Conservation (phyloP, 202 grass and related monocot species). For the Zoysia matrella region DNA sequence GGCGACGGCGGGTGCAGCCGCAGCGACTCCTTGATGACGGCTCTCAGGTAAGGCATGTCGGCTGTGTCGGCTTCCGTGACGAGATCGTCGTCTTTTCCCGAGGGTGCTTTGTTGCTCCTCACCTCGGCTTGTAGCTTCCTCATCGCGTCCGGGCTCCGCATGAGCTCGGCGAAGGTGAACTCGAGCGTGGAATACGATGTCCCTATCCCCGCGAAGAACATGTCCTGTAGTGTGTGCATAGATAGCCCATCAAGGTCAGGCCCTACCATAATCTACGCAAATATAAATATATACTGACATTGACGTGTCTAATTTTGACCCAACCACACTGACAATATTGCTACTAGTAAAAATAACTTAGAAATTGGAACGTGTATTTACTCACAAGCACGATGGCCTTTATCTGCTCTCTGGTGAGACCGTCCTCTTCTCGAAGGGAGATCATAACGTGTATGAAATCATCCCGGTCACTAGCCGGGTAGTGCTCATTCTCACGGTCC, state of each 20-base stretch:
- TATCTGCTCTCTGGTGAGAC: neutral
- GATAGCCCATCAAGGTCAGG: neutral
- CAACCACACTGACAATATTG: neutral
- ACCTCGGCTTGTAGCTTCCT: neutral
- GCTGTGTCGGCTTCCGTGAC: neutral
- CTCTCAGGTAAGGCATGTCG: neutral
- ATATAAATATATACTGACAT: neutral
- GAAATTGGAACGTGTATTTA: neutral
- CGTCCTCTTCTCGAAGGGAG: slow-evolving; percentile 12
- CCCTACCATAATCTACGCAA: too few relatives aligned
- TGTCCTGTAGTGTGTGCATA: neutral
- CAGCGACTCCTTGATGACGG: neutral
- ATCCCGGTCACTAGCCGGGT: neutral
- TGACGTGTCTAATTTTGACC: neutral
- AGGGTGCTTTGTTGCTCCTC: neutral
- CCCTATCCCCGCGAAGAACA: neutral
- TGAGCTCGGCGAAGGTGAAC: neutral
- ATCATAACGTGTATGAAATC: slow-evolving; percentile 1
- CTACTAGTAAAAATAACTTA: neutral
- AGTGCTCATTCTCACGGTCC: neutral
- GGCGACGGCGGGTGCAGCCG: neutral
- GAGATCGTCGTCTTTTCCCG: neutral
- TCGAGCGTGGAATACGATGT: neutral
- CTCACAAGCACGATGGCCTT: slow-evolving; percentile 42
- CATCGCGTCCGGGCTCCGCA: neutral